Percentiles rank a stretch among this genome's conserved stretches.
phyloP scores from a whole-genome alignment of 2,329 filamentous ascomycete species.

The Calycina herbarum region DNA sequence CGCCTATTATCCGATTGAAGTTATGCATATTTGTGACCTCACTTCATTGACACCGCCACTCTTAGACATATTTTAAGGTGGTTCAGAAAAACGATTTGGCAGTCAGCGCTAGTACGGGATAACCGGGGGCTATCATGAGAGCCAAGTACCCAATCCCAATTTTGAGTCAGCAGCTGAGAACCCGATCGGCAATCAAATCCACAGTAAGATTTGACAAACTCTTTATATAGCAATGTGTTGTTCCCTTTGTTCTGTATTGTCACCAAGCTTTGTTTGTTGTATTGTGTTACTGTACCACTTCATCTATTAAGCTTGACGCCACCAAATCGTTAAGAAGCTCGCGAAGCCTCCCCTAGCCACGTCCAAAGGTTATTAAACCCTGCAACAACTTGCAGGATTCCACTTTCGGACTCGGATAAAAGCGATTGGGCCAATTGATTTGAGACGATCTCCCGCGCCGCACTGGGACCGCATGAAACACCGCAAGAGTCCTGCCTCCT shows the following conservation, averaged over 20 bases:
- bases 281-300: neutral
- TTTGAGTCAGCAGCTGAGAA: neutral
- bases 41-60: neutral
- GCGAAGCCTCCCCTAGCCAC: too few relatives aligned
- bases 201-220: neutral
- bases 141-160: neutral
- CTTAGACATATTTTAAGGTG: neutral
- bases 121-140: neutral
- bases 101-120: neutral
- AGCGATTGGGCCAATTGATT: neutral
- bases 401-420: too few relatives aligned
- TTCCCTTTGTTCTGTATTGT: neutral
- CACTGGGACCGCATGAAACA: conserved; percentile 4
- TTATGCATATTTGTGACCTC: too few relatives aligned
- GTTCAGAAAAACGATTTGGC: neutral
- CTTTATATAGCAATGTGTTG: neutral
- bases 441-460: neutral
- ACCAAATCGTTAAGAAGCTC: too few relatives aligned
- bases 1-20: too few relatives aligned
- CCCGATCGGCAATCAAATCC: neutral
- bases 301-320: neutral
- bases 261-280: neutral
- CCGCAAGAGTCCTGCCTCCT: neutral
- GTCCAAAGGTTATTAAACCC: too few relatives aligned
- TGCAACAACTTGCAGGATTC: too few relatives aligned